These are phyloP conservation scores for Malassezia nana DNA, from an alignment of 1,284 basidiomycete genomes.

Conservation along the genomic window DNA sequence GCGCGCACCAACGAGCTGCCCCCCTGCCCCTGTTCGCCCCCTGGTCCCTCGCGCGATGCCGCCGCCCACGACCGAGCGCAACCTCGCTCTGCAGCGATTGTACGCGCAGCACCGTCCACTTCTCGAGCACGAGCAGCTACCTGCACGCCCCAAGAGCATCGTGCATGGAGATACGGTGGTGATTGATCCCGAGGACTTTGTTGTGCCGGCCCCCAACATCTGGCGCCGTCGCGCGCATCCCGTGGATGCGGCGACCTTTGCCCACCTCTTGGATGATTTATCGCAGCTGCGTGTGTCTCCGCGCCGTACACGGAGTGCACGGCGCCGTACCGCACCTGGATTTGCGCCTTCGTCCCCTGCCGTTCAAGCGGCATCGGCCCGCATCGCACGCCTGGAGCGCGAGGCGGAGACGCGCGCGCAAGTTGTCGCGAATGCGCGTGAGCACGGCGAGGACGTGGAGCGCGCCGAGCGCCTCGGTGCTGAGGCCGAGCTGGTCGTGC, in stretches of 20 bases:
- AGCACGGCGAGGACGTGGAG: conserved; percentile 39
- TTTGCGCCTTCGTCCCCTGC: conserved; percentile 10
- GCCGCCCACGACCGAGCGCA: conserved; percentile 16
- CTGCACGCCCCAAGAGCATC: conserved; percentile 8
- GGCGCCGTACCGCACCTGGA: not conserved
- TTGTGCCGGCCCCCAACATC: not conserved
- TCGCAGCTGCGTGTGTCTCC: conserved; percentile 3
- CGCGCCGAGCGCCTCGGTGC: conserved; percentile 36
- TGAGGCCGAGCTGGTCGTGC: conserved; percentile 44
- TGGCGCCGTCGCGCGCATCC: conserved; percentile 14
- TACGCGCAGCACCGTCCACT: conserved; percentile 18
- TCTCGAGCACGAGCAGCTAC: conserved; percentile 16
- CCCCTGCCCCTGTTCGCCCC: not conserved
- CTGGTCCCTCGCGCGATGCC: conserved; percentile 5
- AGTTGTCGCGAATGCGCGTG: conserved; percentile 36
- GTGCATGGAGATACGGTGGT: conserved; percentile 1
- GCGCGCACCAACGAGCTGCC: not conserved
- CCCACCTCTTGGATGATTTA: conserved; percentile 8
- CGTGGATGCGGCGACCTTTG: conserved; percentile 12
- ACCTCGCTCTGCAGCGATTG: conserved; percentile 12
- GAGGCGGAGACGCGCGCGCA: conserved; percentile 29
- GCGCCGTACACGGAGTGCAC: not conserved
- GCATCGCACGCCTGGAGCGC: conserved; percentile 9
- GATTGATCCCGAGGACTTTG: not conserved
- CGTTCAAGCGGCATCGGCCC: conserved; percentile 7